Conservation (phyloP, 116 monocot species). For the Papilionanthe hybrid region DNA sequence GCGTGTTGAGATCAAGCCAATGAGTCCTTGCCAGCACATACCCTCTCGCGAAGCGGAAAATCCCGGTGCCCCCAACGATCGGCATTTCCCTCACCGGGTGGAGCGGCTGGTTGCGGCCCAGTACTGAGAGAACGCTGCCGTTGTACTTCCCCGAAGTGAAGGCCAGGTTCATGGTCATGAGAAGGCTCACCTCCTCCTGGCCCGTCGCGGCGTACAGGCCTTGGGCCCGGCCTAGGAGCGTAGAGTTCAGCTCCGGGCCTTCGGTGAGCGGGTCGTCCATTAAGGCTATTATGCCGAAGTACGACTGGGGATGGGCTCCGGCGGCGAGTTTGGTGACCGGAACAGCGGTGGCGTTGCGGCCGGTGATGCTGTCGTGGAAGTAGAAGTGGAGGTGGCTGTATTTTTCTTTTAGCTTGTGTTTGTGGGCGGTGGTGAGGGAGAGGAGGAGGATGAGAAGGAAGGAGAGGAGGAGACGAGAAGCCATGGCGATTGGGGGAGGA, state of each 20-base stretch:
- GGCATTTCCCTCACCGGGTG: conserved; percentile 54
- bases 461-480: background rate
- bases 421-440: conserved; percentile 30
- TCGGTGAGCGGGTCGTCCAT: conserved; percentile 59
- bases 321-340: conserved; percentile 16
- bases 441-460: conserved; percentile 37
- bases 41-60: conserved; percentile 56
- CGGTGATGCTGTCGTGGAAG: conserved; percentile 49
- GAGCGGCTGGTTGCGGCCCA: conserved; percentile 47
- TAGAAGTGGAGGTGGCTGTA: conserved; percentile 31
- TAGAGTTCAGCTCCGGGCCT: conserved; percentile 27
- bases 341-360: conserved; percentile 24
- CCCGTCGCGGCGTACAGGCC: conserved; percentile 38
- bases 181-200: conserved; percentile 24
- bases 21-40: conserved; percentile 41
- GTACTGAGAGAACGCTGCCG: conserved; percentile 50
- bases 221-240: conserved; percentile 42
- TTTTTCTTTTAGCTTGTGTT: conserved; percentile 1
- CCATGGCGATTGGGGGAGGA: background rate
- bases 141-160: conserved; percentile 48
- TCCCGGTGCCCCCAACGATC: conserved; percentile 64
- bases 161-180: conserved; percentile 44
- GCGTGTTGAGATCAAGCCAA: conserved; percentile 12
- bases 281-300: conserved; percentile 39
- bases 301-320: background rate